Conservation (phyloP, 352 stramenopile genomes). For the Pythium chondricola region DNA sequence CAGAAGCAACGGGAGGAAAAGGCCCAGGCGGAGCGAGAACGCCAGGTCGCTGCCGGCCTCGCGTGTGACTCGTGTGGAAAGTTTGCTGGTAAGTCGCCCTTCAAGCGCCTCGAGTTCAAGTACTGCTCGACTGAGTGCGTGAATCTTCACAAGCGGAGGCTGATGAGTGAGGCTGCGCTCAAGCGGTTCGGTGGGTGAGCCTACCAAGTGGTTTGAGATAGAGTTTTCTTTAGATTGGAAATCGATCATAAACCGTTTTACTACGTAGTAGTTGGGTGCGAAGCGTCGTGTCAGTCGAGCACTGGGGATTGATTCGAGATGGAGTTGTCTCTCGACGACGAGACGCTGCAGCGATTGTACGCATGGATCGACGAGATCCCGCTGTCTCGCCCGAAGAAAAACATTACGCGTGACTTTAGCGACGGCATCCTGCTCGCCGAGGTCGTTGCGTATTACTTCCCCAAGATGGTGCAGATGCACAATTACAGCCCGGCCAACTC, state of each 20-base stretch:
- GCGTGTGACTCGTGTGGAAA: constrained; percentile 77
- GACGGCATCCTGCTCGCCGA: constrained; percentile 89
- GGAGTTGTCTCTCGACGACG: constrained; percentile 75
- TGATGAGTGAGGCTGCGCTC: constrained; percentile 90
- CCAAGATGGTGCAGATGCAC: constrained; percentile 94
- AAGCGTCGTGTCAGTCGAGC: neutral
- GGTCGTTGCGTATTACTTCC: constrained; percentile 93
- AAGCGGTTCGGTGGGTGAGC: constrained; percentile 55
- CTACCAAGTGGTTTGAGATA: constrained; percentile 16
- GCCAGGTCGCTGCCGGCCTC: constrained; percentile 70
- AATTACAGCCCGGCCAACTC: constrained; percentile 94
- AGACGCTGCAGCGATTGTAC: constrained; percentile 91
- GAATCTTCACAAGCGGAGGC: constrained; percentile 87
- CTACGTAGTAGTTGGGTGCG: too few relatives aligned
- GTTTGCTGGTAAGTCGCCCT: constrained; percentile 82
- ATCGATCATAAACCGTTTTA: too few relatives aligned
- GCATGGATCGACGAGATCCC: constrained; percentile 95
- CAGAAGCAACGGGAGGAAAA: constrained; percentile 63
- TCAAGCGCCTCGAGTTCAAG: constrained; percentile 88
- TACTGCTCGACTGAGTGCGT: constrained; percentile 95
- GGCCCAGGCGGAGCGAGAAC: constrained; percentile 49
- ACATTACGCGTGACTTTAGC: constrained; percentile 94
- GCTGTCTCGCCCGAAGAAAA: constrained; percentile 92
- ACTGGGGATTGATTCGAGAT: constrained; percentile 14
- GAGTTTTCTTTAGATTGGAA: constrained; percentile 63